These are phyloP conservation scores for Pyricularia grisea DNA, from an alignment of 2,329 filamentous ascomycete genomes.

Conservation along the genomic window DNA sequence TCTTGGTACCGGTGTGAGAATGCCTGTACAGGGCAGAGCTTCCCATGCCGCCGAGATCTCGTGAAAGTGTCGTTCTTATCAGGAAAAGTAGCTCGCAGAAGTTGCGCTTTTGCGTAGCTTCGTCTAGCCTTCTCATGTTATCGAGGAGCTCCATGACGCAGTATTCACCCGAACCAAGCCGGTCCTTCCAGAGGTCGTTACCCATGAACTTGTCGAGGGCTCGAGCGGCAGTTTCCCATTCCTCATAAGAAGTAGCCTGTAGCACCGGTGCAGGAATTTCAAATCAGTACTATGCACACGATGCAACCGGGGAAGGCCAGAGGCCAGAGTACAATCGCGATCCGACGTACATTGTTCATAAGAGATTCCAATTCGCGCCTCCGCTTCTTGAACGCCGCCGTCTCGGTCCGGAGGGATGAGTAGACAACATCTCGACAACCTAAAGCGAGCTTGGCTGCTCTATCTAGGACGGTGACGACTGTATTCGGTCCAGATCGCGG, in stretches of 20 bases:
- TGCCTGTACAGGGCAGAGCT: conserved; percentile 75
- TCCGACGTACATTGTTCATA: conserved; percentile 10
- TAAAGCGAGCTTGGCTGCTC: not conserved
- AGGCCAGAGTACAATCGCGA: not conserved
- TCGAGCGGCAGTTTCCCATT: conserved; percentile 68
- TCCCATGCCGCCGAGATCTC: conserved; percentile 80
- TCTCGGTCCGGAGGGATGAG: not conserved
- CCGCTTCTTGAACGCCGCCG: conserved; percentile 3
- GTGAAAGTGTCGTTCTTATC: conserved; percentile 68
- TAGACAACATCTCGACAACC: not conserved
- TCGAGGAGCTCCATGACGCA: conserved; percentile 52
- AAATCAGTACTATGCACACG: not conserved
- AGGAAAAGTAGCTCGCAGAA: conserved; percentile 69
- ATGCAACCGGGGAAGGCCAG: not conserved
- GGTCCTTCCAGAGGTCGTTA: conserved; percentile 72
- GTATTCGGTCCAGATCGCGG: not conserved
- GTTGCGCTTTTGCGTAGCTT: conserved; percentile 63
- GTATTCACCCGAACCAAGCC: conserved; percentile 53
- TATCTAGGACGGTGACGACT: not conserved
- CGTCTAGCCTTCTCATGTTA: conserved; percentile 64
- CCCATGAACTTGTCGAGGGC: conserved; percentile 73
- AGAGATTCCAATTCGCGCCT: conserved; percentile 8
- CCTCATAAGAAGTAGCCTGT: conserved; percentile 56
- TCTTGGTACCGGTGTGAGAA: conserved; percentile 78
- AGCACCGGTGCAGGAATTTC: not conserved